Base-by-base conservation (phyloP, 768 basidiomycete genomes). In the Termitomyces sp. region DNA sequence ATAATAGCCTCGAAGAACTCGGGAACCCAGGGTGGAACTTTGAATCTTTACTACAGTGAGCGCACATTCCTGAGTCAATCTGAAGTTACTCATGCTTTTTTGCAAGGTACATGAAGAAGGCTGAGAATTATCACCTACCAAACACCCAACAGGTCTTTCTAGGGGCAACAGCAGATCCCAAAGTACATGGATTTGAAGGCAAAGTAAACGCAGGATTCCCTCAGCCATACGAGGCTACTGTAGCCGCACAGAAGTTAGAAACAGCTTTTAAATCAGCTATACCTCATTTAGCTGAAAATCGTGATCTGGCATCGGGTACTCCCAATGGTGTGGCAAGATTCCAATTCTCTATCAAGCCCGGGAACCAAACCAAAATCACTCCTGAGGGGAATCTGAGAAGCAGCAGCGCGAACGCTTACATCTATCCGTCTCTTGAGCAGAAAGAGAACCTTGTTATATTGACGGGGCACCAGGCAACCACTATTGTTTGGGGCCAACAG, bases 1-100 rank as follows among this genome's bases (percentile, higher is more conserved):
- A 64, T 12, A 43, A 64, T 44, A 59, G 61, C 27, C 33, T 64
- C 34, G 61, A 64, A 48, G 20, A 57, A 24, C 64, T 64, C 10
- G 64, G 64, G 2, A 64, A 64, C 26, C 61, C 64, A 26, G 64
- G 64, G 16, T 64, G 64, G 64, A 64, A 64, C n/a, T 64, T 60
- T 26, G 24, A 52, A 14, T 55, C 61, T 18, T 20, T 64, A 7
- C 34, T 62, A 5, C n/a, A 34, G 62, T 55, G n/a, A 12, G 55
- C 22, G 0, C 1, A 0, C 8, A 6, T 20, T 18, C 20, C 14
- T 14, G 8, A 18, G 3, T 12, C n/a, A 2, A 18, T 32, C 3
- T 10, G 2, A 22, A 27, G 8, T 5, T 34, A n/a, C 27, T 26
- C 20, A 32, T 26, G 5, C 13, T 46, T 46, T 24, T 20, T 24